Conservation (phyloP, 1,284 basidiomycete genomes). For the Ceratobasidium theobromae region DNA sequence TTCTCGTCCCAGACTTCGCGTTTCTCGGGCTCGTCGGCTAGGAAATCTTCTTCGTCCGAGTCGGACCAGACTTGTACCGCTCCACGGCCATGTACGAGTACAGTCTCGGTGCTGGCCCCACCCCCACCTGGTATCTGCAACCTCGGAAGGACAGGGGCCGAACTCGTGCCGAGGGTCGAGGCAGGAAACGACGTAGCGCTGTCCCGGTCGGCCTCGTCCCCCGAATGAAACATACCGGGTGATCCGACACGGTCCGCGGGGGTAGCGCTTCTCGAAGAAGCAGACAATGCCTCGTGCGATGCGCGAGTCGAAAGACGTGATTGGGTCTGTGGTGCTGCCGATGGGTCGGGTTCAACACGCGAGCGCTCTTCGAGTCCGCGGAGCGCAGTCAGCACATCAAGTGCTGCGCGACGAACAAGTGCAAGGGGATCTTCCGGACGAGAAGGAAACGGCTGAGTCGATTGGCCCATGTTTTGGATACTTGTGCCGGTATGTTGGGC, state of each 20-base stretch:
- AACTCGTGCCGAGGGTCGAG: too few species aligned
- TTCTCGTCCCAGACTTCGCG: slow-evolving; percentile 75
- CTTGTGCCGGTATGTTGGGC: too few species aligned
- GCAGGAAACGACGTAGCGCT: slow-evolving; percentile 41
- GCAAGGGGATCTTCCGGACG: slow-evolving; percentile 55
- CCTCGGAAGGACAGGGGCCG: too few species aligned
- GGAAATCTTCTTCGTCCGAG: slow-evolving; percentile 51
- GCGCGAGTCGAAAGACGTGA: slow-evolving; percentile 50
- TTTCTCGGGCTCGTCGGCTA: slow-evolving; percentile 55
- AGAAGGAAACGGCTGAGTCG: slow-evolving; percentile 4
- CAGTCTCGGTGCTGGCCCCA: slow-evolving; percentile 42
- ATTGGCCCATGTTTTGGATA: neutral
- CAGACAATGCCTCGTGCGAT: slow-evolving; percentile 63
- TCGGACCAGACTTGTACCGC: slow-evolving; percentile 78
- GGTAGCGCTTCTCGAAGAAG: slow-evolving; percentile 47
- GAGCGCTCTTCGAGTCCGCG: slow-evolving; percentile 50
- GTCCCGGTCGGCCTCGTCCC: slow-evolving; percentile 56
- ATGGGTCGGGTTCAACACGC: slow-evolving; percentile 36
- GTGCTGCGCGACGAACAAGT: slow-evolving; percentile 66
- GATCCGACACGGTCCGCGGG: slow-evolving; percentile 43
- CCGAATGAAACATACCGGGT: slow-evolving; percentile 42
- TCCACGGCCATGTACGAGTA: slow-evolving; percentile 63
- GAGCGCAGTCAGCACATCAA: slow-evolving; percentile 73
- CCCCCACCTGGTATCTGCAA: too few species aligned
- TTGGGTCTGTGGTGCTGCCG: neutral